phyloP scores from a whole-genome alignment of 2,329 filamentous ascomycete species.

The Scorias spongiosa region DNA sequence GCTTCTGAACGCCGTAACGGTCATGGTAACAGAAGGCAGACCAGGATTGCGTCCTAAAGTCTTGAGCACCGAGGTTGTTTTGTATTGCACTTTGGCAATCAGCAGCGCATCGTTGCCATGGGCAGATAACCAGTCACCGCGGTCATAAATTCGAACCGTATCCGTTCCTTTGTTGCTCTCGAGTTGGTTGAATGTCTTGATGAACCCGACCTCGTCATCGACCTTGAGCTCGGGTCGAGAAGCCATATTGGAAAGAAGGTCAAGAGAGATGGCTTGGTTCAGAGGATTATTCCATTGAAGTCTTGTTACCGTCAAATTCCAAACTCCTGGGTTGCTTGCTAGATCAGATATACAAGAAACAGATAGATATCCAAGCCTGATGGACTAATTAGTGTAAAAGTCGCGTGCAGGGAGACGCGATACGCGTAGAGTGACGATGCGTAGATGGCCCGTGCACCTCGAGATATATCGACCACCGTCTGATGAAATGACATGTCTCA shows the following conservation, averaged over 20 bases:
- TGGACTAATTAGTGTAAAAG: background rate
- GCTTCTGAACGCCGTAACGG: conserved; percentile 83
- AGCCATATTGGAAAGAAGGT: conserved; percentile 25
- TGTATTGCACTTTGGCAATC: conserved; percentile 77
- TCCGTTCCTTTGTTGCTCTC: conserved; percentile 55
- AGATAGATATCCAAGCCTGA: too few relatives aligned
- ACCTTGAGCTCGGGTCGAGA: conserved; percentile 50
- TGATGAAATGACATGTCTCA: too few relatives aligned
- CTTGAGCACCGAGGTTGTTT: conserved; percentile 87
- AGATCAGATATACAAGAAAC: too few relatives aligned
- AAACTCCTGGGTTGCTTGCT: too few relatives aligned
- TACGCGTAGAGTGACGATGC: background rate
- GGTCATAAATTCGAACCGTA: conserved; percentile 81
- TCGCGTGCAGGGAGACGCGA: background rate
- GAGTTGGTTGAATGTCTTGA: conserved; percentile 86
- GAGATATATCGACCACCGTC: background rate
- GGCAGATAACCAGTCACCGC: conserved; percentile 91
- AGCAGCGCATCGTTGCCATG: conserved; percentile 74
- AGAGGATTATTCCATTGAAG: too few relatives aligned
- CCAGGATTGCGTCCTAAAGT: conserved; percentile 76
- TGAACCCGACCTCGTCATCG: conserved; percentile 94
- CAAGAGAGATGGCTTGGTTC: too few relatives aligned
- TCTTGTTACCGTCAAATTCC: too few relatives aligned
- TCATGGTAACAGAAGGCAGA: conserved; percentile 87
- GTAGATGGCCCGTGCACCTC: background rate